phyloP scores from a whole-genome alignment of 2,329 filamentous ascomycete genomes.

The Lecanosticta acicola region DNA sequence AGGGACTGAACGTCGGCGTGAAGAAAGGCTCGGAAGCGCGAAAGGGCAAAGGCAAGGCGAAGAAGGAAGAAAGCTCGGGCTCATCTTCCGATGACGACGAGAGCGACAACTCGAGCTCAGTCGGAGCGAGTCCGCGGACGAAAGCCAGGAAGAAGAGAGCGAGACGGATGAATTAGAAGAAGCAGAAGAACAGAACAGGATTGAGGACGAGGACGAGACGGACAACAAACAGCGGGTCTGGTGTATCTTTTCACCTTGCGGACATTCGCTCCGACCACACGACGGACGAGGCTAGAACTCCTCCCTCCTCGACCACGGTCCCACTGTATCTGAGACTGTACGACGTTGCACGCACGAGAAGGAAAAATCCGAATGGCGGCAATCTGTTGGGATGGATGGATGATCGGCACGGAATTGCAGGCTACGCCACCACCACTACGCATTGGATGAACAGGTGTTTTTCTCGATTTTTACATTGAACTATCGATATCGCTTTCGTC shows the following conservation, averaged over 20 bases:
- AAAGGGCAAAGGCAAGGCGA: conserved; percentile 30
- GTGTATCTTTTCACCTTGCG: neutral
- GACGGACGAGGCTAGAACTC: too few species aligned
- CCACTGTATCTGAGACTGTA: conserved; percentile 5
- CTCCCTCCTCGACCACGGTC: too few species aligned
- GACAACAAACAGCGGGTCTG: neutral
- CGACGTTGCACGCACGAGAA: conserved; percentile 3
- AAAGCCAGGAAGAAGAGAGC: conserved; percentile 21
- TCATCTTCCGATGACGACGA: conserved; percentile 15
- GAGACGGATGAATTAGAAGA: conserved; percentile 18
- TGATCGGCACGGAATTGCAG: too few species aligned
- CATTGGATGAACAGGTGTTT: too few species aligned
- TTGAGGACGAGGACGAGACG: conserved; percentile 1
- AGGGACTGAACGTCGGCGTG: conserved; percentile 77
- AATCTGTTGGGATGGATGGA: too few species aligned
- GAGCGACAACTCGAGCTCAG: conserved; percentile 8
- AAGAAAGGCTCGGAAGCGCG: conserved; percentile 72
- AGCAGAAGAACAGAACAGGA: neutral
- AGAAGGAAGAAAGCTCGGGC: conserved; percentile 15
- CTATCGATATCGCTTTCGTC: too few species aligned
- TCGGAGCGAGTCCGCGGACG: conserved; percentile 15
- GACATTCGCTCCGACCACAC: too few species aligned
- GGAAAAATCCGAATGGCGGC: too few species aligned
- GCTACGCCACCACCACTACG: too few species aligned
- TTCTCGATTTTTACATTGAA: too few species aligned